These are phyloP conservation scores for Orbilia javanica DNA, from an alignment of 2,329 filamentous ascomycete species.

Conservation along the genomic window DNA sequence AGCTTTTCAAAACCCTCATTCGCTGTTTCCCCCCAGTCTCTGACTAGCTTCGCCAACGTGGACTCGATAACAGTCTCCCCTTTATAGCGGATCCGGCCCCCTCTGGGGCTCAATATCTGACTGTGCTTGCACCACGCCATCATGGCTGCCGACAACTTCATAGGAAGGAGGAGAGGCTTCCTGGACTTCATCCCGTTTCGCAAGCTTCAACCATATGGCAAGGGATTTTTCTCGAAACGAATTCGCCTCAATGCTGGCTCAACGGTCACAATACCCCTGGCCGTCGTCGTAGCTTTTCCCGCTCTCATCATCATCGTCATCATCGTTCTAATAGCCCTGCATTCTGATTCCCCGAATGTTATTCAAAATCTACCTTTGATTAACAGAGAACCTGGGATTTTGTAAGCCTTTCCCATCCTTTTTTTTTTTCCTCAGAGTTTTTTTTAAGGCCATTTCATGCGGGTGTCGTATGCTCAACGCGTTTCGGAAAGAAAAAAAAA, in stretches of 20 bases:
- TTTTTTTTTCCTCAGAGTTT: constrained; percentile 20
- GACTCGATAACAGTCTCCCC: constrained; percentile 43
- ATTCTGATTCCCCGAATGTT: constrained; percentile 79
- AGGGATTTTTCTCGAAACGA: constrained; percentile 80
- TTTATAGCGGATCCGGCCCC: constrained; percentile 56
- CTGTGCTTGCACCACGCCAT: constrained; percentile 41
- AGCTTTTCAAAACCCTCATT: background rate
- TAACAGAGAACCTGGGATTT: constrained; percentile 39
- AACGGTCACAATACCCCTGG: constrained; percentile 89
- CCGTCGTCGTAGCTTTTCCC: constrained; percentile 92
- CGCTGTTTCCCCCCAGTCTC: constrained; percentile 4
- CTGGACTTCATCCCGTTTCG: constrained; percentile 65
- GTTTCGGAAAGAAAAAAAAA: constrained; percentile 20
- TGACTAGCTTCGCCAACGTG: constrained; percentile 55
- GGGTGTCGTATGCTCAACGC: constrained; percentile 29
- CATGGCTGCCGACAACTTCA: constrained; percentile 60
- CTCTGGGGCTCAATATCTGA: constrained; percentile 45
- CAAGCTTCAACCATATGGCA: constrained; percentile 53
- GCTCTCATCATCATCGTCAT: constrained; percentile 91
- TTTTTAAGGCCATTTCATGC: constrained; percentile 57
- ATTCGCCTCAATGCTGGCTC: constrained; percentile 92
- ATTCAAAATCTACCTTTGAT: constrained; percentile 66
- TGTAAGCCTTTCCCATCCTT: constrained; percentile 25
- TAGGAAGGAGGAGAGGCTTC: constrained; percentile 66
- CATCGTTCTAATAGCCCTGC: constrained; percentile 86